Conservation (phyloP, 208 protist genomes). For the Wallacemonas sp. region DNA sequence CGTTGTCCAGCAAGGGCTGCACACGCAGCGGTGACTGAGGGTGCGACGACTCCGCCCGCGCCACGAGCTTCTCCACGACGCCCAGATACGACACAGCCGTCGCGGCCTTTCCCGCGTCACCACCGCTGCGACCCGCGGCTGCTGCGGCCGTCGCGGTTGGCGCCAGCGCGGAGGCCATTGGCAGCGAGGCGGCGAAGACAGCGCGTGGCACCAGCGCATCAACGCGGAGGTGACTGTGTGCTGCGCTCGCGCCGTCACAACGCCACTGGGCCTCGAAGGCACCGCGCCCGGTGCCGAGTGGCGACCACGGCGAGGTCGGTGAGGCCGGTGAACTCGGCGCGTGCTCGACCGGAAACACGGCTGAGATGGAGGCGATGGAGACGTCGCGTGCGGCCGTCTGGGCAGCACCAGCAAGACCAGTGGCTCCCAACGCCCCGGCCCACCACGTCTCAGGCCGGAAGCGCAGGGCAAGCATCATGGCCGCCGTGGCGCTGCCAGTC, state of each 20-base stretch:
- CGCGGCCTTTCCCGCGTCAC: neutral
- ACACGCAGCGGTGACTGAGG: neutral
- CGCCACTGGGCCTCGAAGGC: neutral
- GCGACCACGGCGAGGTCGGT: neutral
- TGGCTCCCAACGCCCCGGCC: no score
- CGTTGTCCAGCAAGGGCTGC: neutral
- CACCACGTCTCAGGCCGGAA: slow-evolving; percentile 14
- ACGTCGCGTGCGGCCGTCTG: no score
- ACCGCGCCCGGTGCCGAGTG: neutral
- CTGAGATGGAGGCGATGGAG: neutral
- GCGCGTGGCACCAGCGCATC: slow-evolving; percentile 24
- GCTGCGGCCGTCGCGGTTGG: neutral
- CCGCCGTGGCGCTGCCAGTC: neutral
- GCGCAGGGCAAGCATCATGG: slow-evolving; percentile 1
- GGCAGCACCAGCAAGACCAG: no score
- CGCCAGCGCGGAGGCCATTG: neutral
- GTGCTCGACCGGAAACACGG: slow-evolving; percentile 1
- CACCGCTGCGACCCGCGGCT: neutral
- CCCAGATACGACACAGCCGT: neutral
- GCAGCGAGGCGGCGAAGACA: slow-evolving; percentile 13
- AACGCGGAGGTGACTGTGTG: slow-evolving; percentile 27
- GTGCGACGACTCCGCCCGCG: neutral
- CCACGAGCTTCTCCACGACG: slow-evolving; percentile 11
- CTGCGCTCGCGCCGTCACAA: neutral
- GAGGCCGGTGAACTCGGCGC: neutral